A percentile compares a stretch with the other conserved stretches of the same genome.
Conservation (phyloP, 1,284 basidiomycete genomes). For the Sanghuangporus weigelae region DNA sequence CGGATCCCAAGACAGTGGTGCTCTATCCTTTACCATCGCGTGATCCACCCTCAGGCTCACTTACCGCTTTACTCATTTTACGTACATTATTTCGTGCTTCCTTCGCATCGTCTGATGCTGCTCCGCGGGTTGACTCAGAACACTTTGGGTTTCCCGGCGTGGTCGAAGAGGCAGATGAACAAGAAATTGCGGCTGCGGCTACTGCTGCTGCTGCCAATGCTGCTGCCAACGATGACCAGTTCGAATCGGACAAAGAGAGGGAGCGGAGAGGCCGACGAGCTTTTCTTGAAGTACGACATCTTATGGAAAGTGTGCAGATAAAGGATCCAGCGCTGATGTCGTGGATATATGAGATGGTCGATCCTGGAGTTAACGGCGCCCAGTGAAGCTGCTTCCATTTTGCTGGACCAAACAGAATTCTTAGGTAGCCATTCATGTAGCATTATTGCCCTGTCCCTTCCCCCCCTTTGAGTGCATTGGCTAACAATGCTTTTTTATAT, state of each 20-base stretch:
- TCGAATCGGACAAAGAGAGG: slow-evolving; percentile 54
- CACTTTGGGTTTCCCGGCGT: slow-evolving; percentile 80
- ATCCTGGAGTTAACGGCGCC: slow-evolving; percentile 35
- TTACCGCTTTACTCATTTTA: slow-evolving; percentile 70
- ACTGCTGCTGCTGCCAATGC: slow-evolving; percentile 23
- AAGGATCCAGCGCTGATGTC: slow-evolving; percentile 65
- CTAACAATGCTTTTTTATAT: neutral
- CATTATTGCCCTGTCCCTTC: neutral
- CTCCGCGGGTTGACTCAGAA: slow-evolving; percentile 68
- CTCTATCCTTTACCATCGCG: slow-evolving; percentile 48
- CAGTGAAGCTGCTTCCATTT: neutral
- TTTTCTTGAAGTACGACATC: slow-evolving; percentile 53
- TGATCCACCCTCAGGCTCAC: slow-evolving; percentile 66
- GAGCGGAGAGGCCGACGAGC: slow-evolving; percentile 62
- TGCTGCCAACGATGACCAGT: slow-evolving; percentile 25
- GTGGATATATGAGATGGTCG: slow-evolving; percentile 78
- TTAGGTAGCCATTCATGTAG: neutral
- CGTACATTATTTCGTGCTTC: slow-evolving; percentile 71
- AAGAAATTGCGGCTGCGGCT: slow-evolving; percentile 27
- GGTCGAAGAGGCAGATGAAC: slow-evolving; percentile 59
- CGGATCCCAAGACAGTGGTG: slow-evolving; percentile 52
- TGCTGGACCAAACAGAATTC: neutral
- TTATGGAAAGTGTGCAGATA: slow-evolving; percentile 63
- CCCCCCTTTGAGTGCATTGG: neutral
- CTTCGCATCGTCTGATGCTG: slow-evolving; percentile 62